phyloP scores from a whole-genome alignment of 805 yeast species.

The Lachancea sp. region DNA sequence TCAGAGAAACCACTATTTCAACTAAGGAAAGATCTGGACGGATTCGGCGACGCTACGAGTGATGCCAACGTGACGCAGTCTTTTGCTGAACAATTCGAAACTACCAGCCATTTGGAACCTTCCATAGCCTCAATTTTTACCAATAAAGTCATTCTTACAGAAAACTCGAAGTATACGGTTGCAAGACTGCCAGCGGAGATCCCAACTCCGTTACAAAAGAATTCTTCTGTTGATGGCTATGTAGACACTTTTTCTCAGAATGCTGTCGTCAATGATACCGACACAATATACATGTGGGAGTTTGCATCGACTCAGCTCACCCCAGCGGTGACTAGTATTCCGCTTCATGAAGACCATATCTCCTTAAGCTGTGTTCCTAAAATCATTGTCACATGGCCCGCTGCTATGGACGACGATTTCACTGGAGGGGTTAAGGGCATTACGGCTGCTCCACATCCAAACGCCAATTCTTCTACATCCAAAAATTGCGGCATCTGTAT shows the following conservation, averaged over 20 bases:
- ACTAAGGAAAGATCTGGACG: conserved; percentile 30
- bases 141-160: conserved; percentile 21
- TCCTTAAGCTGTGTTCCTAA: conserved; percentile 17
- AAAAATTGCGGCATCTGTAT: conserved; percentile 50
- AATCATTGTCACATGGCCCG: conserved; percentile 29
- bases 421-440: background rate
- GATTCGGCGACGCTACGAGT: conserved; percentile 32
- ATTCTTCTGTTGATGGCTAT: conserved; percentile 34
- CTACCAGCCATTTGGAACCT: conserved; percentile 6
- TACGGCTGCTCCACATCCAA: conserved; percentile 35
- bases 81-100: conserved; percentile 8
- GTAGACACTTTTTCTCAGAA: conserved; percentile 43
- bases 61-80: conserved; percentile 17
- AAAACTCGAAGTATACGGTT: conserved; percentile 29
- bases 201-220: background rate
- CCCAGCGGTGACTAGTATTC: conserved; percentile 36
- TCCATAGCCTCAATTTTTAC: conserved; percentile 6
- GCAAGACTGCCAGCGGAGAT: conserved; percentile 15
- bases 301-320: conserved; percentile 54
- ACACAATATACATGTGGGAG: conserved; percentile 59
- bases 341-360: conserved; percentile 25
- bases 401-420: conserved; percentile 21
- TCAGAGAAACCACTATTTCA: conserved; percentile 19
- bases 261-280: conserved; percentile 45
- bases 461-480: background rate